Conservation (phyloP, 805 yeast species). For the Sugiyamaella marilandica region DNA sequence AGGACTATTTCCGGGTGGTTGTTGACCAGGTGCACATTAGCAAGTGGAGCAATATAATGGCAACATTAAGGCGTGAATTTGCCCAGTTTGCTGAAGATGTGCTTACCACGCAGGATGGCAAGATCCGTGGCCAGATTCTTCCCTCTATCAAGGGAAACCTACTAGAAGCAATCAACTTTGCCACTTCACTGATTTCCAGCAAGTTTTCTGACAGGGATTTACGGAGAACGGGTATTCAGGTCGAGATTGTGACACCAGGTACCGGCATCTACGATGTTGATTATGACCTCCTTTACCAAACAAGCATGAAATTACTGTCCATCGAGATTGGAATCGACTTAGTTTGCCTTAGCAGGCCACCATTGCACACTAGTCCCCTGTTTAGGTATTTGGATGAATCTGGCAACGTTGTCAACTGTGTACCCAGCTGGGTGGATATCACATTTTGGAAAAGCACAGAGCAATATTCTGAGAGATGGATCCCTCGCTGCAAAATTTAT, state of each 20-base stretch:
- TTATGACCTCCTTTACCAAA: conserved; percentile 63
- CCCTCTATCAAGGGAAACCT: conserved; percentile 90
- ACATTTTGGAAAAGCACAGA: conserved; percentile 75
- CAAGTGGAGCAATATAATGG: conserved; percentile 91
- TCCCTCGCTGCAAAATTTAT: conserved; percentile 90
- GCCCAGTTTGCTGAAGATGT: conserved; percentile 75
- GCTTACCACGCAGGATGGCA: conserved; percentile 39
- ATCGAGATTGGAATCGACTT: conserved; percentile 86
- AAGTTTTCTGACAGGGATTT: conserved; percentile 81
- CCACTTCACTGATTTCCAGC: conserved; percentile 69
- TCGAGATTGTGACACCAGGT: conserved; percentile 83
- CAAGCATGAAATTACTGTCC: conserved; percentile 68
- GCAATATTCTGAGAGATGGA: conserved; percentile 53
- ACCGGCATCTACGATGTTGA: conserved; percentile 92
- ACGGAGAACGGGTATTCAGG: conserved; percentile 87
- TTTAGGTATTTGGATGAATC: conserved; percentile 49
- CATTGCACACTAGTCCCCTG: conserved; percentile 86
- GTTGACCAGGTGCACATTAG: conserved; percentile 89
- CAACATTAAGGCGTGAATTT: conserved; percentile 76
- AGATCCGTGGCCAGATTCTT: conserved; percentile 58
- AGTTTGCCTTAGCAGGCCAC: conserved; percentile 83
- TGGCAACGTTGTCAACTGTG: conserved; percentile 47
- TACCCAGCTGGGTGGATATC: conserved; percentile 94
- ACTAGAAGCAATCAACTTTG: conserved; percentile 80
- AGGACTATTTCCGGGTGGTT: conserved; percentile 86